Base-by-base conservation (phyloP, 805 yeast species). In the Saccharomyces kudriavzevii region DNA sequence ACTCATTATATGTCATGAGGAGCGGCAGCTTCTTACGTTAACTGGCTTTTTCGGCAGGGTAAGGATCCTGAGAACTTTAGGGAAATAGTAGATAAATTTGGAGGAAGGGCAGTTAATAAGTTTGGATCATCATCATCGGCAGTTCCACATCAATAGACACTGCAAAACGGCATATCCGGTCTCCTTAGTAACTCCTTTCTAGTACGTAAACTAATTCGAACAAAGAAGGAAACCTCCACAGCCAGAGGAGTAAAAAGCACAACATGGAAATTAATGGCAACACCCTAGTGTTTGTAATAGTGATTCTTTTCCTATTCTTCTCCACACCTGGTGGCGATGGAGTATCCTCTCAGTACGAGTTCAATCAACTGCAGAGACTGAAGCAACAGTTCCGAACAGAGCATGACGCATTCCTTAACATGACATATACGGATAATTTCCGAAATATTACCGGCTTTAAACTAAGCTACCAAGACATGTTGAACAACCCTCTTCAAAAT, bases 361-460 rank as follows among this genome's bases (percentile, higher is more conserved):
- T 68, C 49, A 64, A 60, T 49, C 77, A 74, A 55, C 61, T 79
- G 14, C 58, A 66, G n/a, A 61, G 66, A 10, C 69, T 78, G 49
- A 73, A 70, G 48, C 61, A 69, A 3, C 76, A 74, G 56, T 65
- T 63, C 48, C 58, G 59, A 56, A 59, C 59, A 58, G 75, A 65
- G 49, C 63, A 67, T 59, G 57, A 66, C 2, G 62, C 67, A 1
- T 66, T 84, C 31, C 59, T 57, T 13, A 70, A 74, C 40, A 65
- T 79, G 46, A 74, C 77, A 0, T 84, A 77, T 65, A 52, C 64
- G 20, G 55, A 69, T 3, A 89, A 87, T 5, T 84, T 83, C 64
- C 86, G 87, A 1, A 85, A 87, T 60, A 66, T 88, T 14, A 85
- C 94, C 0, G 96, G 96, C 3, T 80, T 84, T 54, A 77, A 75